Conservation (phyloP, 371 early-diverging fungal genomes). For the Mortierella sp. region DNA sequence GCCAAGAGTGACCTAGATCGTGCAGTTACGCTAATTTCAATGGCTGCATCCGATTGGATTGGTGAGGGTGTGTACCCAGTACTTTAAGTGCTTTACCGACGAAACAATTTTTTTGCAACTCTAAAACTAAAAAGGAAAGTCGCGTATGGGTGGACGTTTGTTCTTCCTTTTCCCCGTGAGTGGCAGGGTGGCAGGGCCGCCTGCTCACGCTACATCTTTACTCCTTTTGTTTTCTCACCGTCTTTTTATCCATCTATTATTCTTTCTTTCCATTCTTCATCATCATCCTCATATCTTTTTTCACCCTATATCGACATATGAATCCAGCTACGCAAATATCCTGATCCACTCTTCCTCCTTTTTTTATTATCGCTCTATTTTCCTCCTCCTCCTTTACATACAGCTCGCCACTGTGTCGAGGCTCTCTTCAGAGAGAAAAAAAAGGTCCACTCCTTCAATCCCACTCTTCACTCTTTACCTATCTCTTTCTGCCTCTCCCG, state of each 20-base stretch:
- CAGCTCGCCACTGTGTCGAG: not conserved
- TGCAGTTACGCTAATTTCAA: no score
- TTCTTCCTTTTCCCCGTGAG: slow-evolving; percentile 1
- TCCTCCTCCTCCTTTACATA: not conserved
- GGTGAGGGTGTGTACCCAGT: no score
- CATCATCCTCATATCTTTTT: no score
- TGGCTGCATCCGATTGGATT: no score
- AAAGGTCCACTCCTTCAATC: not conserved
- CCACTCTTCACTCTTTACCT: not conserved
- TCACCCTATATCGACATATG: not conserved
- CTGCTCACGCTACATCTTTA: no score
- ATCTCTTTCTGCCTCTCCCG: not conserved
- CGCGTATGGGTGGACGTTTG: not conserved
- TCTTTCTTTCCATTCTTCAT: slow-evolving; percentile 1
- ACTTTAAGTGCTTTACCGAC: not conserved
- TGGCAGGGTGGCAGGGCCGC: no score
- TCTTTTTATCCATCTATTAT: not conserved
- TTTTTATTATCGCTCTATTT: not conserved
- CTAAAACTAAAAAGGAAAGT: slow-evolving; percentile 2
- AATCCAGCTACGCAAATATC: not conserved
- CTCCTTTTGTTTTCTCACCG: no score
- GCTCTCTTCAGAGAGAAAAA: no score
- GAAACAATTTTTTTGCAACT: not conserved
- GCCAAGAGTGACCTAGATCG: no score
- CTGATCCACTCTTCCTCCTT: not conserved